A percentile compares a stretch with the other conserved stretches of the same genome.
Conservation (phyloP, 306 rosid species). For the Acacia crassicarpa region DNA sequence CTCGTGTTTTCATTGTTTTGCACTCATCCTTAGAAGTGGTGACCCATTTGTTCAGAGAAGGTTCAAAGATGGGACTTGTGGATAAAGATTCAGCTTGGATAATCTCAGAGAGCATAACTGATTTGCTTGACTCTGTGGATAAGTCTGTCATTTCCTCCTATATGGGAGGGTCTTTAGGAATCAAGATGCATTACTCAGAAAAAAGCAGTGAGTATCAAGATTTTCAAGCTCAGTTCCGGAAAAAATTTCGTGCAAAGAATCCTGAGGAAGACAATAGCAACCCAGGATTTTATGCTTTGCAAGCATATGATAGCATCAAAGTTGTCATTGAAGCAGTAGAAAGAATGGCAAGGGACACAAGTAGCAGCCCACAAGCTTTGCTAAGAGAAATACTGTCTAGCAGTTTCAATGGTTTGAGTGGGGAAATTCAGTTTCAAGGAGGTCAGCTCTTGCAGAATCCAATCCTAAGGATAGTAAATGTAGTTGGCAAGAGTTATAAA, state of each 20-base stretch:
- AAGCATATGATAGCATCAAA: conserved; percentile 63
- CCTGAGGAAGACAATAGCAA: conserved; percentile 49
- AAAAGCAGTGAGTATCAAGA: conserved; percentile 32
- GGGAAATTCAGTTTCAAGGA: conserved; percentile 50
- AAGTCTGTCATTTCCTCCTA: conserved; percentile 42
- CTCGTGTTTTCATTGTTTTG: conserved; percentile 66
- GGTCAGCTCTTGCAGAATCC: conserved; percentile 39
- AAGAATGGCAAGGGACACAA: conserved; percentile 24
- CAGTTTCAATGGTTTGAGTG: conserved; percentile 56
- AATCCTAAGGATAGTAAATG: conserved; percentile 52
- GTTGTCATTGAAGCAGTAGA: conserved; percentile 46
- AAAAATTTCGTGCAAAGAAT: conserved; percentile 31
- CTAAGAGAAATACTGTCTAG: conserved; percentile 33
- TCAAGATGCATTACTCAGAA: conserved; percentile 51
- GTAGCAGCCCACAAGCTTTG: conserved; percentile 9
- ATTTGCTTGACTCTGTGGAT: conserved; percentile 47
- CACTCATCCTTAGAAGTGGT: conserved; percentile 53
- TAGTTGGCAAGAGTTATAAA: conserved; percentile 37
- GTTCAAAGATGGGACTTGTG: conserved; percentile 55
- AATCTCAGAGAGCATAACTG: conserved; percentile 54
- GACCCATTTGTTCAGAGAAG: conserved; percentile 57
- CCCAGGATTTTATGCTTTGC: conserved; percentile 58
- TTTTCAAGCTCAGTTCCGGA: conserved; percentile 43
- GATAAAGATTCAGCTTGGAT: conserved; percentile 67
- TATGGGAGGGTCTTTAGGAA: conserved; percentile 70